A percentile compares a stretch with the other conserved stretches of the same genome.
phyloP scores from a whole-genome alignment of 306 rosid species.

The Prunus padus region DNA sequence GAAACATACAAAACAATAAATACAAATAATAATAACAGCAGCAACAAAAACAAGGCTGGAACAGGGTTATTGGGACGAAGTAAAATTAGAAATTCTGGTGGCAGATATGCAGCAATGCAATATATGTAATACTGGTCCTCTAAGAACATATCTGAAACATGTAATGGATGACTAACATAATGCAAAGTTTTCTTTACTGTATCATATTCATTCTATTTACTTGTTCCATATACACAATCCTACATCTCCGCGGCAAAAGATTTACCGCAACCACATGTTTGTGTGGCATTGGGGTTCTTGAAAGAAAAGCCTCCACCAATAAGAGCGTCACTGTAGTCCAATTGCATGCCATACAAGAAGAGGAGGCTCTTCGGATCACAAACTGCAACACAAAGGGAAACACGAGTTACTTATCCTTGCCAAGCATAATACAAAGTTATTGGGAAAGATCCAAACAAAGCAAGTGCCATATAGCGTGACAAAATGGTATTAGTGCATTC shows the following conservation, averaged over 20 bases:
- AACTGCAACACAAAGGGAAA: conserved; percentile 48
- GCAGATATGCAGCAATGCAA: background rate
- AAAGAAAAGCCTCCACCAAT: conserved; percentile 96
- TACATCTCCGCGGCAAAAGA: conserved; percentile 90
- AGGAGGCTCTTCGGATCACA: conserved; percentile 97
- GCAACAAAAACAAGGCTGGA: background rate
- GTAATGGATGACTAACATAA: background rate
- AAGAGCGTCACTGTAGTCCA: conserved; percentile 93
- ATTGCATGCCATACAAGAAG: conserved; percentile 89
- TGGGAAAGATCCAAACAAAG: background rate
- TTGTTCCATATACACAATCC: conserved; percentile 34
- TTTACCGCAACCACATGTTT: conserved; percentile 98
- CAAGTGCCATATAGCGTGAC: background rate
- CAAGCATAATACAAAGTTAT: background rate
- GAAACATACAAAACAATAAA: too few relatives aligned
- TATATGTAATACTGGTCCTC: background rate
- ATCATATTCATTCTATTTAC: conserved; percentile 22
- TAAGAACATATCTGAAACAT: background rate
- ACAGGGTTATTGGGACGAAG: background rate
- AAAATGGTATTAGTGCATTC: background rate
- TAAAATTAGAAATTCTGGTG: background rate
- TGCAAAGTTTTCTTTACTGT: background rate
- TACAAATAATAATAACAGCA: too few relatives aligned
- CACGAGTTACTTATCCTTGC: conserved; percentile 6
- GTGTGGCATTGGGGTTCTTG: conserved; percentile 93